Percentiles rank a stretch among this genome's conserved stretches.
Conservation (phyloP, 768 basidiomycete species). For the Boletellus emodensis region DNA sequence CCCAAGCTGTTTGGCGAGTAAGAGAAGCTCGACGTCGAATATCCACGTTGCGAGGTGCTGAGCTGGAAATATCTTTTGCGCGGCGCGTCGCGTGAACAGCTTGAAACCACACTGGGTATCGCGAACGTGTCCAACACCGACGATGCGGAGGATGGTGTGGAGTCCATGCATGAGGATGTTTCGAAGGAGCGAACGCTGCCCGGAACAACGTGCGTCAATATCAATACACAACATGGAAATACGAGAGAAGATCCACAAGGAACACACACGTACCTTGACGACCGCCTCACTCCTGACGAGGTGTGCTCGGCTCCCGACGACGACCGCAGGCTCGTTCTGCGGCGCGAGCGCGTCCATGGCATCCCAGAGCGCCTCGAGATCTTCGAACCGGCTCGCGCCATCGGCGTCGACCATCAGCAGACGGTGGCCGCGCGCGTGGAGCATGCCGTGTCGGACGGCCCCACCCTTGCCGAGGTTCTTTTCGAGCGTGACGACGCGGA, state of each 20-base stretch:
- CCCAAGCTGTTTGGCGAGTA: constrained; percentile 72
- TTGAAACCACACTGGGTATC: constrained; percentile 99
- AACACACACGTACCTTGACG: constrained; percentile 62
- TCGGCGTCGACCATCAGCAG: constrained; percentile 94
- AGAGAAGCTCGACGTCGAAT: constrained; percentile 91
- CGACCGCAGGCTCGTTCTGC: constrained; percentile 51
- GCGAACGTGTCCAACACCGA: constrained; percentile 85
- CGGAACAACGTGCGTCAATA: not conserved
- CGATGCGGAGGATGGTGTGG: constrained; percentile 82
- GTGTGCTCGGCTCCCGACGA: constrained; percentile 90
- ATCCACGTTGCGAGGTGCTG: constrained; percentile 93
- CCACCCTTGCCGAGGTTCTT: constrained; percentile 91
- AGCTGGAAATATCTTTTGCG: constrained; percentile 76
- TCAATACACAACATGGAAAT: too few species aligned
- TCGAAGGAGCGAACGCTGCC: constrained; percentile 79
- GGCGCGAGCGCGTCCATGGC: constrained; percentile 63
- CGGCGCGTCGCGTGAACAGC: constrained; percentile 81
- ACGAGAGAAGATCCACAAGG: too few species aligned
- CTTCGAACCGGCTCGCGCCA: constrained; percentile 84
- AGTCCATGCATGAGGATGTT: constrained; percentile 94
- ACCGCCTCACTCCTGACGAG: constrained; percentile 90
- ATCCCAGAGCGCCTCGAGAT: constrained; percentile 74
- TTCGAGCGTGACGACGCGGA: constrained; percentile 74
- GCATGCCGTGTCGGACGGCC: constrained; percentile 87
- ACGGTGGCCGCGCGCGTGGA: constrained; percentile 71